Conservation (phyloP, 345 rosid species). For the Lumnitzera racemosa region DNA sequence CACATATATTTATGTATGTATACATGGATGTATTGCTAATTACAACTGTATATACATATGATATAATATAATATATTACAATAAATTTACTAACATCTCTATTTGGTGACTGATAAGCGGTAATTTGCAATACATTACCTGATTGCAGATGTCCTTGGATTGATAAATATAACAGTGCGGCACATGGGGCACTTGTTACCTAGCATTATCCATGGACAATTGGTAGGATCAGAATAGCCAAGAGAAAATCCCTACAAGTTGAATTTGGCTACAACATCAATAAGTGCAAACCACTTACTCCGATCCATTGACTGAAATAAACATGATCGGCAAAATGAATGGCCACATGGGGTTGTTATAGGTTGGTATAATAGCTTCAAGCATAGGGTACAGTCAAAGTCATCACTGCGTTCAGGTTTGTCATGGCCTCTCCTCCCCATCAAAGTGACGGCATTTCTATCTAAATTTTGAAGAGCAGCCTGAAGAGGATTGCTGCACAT, state of each 20-base stretch:
- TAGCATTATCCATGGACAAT: slow-evolving; percentile 14
- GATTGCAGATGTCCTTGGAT: slow-evolving; percentile 77
- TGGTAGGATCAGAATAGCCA: background rate
- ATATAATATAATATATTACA: no score
- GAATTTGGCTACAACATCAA: no score
- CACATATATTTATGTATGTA: no score
- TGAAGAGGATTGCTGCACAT: slow-evolving; percentile 68
- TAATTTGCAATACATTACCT: slow-evolving; percentile 36
- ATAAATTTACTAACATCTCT: background rate
- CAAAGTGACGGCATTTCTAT: slow-evolving; percentile 25
- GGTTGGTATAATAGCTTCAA: slow-evolving; percentile 85
- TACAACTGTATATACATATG: no score
- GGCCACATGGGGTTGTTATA: slow-evolving; percentile 91
- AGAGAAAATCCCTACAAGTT: no score
- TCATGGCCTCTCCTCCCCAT: slow-evolving; percentile 30
- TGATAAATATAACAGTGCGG: slow-evolving; percentile 77
- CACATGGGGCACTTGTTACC: slow-evolving; percentile 97
- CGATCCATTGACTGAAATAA: slow-evolving; percentile 92
- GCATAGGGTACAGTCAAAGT: slow-evolving; percentile 88
- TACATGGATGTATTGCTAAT: no score
- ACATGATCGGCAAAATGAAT: slow-evolving; percentile 89
- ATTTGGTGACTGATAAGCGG: background rate
- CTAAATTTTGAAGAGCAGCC: slow-evolving; percentile 63
- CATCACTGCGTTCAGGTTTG: slow-evolving; percentile 64
- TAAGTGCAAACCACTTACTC: slow-evolving; percentile 33